Conservation (phyloP, 495 filamentous ascomycete genomes). For the Xylaria grammica region DNA sequence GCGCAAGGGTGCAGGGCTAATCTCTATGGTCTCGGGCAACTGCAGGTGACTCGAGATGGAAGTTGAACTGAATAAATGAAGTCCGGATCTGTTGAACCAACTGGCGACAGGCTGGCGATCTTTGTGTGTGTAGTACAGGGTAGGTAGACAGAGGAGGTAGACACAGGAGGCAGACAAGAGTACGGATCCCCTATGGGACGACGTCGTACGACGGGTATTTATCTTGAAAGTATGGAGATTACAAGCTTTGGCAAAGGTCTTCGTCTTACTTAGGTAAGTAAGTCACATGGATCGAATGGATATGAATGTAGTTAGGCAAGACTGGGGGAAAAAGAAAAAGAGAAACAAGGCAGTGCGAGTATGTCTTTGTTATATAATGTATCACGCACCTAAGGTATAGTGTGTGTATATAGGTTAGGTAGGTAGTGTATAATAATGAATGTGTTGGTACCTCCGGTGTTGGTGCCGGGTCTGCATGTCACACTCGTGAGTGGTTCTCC, state of each 20-base stretch:
- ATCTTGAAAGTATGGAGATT: conserved; percentile 13
- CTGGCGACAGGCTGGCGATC: background rate
- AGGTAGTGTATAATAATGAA: too few relatives aligned
- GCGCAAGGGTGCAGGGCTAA: too few relatives aligned
- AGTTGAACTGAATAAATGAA: background rate
- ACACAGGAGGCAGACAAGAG: too few relatives aligned
- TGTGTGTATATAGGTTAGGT: background rate
- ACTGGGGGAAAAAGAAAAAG: conserved; percentile 17
- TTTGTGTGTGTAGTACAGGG: background rate
- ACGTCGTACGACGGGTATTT: conserved; percentile 24
- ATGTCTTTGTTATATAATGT: conserved; percentile 17
- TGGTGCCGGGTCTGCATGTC: too few relatives aligned
- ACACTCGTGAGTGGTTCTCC: too few relatives aligned
- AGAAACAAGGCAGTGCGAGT: conserved; percentile 10
- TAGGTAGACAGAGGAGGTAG: background rate
- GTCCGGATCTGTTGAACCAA: background rate
- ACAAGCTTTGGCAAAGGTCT: conserved; percentile 5
- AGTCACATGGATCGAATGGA: conserved; percentile 11
- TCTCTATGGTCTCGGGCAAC: too few relatives aligned
- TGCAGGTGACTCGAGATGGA: too few relatives aligned
- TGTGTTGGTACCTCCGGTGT: too few relatives aligned
- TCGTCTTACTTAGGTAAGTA: conserved; percentile 1
- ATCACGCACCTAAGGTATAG: background rate
- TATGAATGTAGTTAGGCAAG: conserved; percentile 20
- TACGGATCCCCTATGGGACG: conserved; percentile 11